phyloP scores from a whole-genome alignment of 1,139 yeast species.

The Debaryomyces fabryi region DNA sequence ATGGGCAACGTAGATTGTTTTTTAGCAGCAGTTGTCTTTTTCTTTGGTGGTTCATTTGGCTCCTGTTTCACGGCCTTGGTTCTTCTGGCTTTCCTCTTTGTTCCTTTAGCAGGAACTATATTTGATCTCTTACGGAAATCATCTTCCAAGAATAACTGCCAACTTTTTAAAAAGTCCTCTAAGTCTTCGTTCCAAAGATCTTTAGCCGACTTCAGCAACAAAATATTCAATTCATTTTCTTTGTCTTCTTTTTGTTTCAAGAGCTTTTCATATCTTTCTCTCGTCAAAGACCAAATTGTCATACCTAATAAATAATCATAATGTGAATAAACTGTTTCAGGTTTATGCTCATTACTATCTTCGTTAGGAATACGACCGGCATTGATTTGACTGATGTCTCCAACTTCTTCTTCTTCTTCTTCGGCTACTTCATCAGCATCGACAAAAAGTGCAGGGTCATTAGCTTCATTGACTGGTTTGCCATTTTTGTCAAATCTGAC shows the following conservation, averaged over 20 bases:
- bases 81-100: constrained; percentile 31
- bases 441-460: constrained; percentile 22
- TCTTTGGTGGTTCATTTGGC: constrained; percentile 16
- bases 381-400: constrained; percentile 41
- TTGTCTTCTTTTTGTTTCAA: constrained; percentile 71
- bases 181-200: constrained; percentile 88
- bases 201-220: constrained; percentile 74
- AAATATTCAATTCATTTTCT: constrained; percentile 68
- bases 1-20: constrained; percentile 8
- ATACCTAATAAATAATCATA: constrained; percentile 80
- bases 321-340: constrained; percentile 53
- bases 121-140: constrained; percentile 37
- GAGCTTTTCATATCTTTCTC: constrained; percentile 82
- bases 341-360: constrained; percentile 33
- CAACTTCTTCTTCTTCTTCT: constrained; percentile 41
- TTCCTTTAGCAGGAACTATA: constrained; percentile 31
- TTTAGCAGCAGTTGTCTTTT: constrained; percentile 14
- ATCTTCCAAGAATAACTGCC: constrained; percentile 59
- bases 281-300: constrained; percentile 92
- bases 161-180: constrained; percentile 67
- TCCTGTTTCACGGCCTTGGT: constrained; percentile 18
- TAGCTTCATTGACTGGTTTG: constrained; percentile 40
- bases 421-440: constrained; percentile 34
- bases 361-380: constrained; percentile 31
- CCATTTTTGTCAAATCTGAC: constrained; percentile 77